Evolutionary conservation across 352 stramenopile genomes (phyloP), one percentile per base, ranked within the genome.

Genomic region (Elongisporangium prolatum): DNA sequence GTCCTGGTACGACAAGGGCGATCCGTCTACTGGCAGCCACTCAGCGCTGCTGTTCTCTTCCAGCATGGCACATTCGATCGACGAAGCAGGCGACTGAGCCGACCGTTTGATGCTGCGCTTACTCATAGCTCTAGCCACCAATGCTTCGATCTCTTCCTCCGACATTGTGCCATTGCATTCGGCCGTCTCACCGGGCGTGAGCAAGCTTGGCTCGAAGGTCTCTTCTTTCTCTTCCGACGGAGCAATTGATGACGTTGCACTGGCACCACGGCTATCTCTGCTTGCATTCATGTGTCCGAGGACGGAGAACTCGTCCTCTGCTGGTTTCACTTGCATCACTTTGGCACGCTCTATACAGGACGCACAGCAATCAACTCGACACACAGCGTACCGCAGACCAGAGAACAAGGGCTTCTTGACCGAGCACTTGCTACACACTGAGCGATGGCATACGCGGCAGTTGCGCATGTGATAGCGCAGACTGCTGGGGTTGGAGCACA

Each of bases 191-290:
- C 17, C 34, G 2, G 34, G 34, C 34, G 34, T 17, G 1, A 44
- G 10, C 10, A 44, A 9, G 2, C n/a, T n/a, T n/a, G n/a, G n/a
- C n/a, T n/a, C n/a, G n/a, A n/a, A n/a, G n/a, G n/a, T n/a, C n/a
- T n/a, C n/a, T n/a, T 80, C 57, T 91, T 93, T 63, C 90, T 44
- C 34, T 44, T 44, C 34, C 34, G 34, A 44, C 11, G 10, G 34
- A 44, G 34, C 14, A 7, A 44, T 9, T 4, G 34, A 44, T 3
- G 34, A 7, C 11, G 11, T 4, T 44, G 34, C 1, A 4, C 78
- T 21, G 90, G 77, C n/a, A 80, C 83, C 51, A 93, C 83, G 49
- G 83, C 78, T 50, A 4, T 44, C 34, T 16, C 11, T 44, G 34
- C 5, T 17, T 7, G 9, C 13, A 1, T 7, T 38, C 8, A 13